These are phyloP conservation scores for Cicer chorassanicum DNA, from an alignment of 306 rosid genomes.

Conservation along the genomic window DNA sequence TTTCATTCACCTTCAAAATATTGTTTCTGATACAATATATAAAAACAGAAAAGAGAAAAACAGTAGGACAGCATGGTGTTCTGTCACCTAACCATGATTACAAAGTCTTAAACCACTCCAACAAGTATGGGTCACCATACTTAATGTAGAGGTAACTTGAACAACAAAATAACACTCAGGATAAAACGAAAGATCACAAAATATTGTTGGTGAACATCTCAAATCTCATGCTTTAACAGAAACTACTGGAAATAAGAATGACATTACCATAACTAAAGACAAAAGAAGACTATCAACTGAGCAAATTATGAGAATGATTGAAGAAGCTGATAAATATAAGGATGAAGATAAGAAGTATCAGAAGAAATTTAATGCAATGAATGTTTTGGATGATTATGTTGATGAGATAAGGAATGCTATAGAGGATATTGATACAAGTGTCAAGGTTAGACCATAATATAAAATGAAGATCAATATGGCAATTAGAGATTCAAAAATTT, in stretches of 20 bases:
- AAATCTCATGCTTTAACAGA: not conserved
- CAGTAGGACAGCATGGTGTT: too few relatives aligned
- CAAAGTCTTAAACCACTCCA: too few relatives aligned
- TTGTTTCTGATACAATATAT: too few relatives aligned
- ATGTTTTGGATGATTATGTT: slow-evolving; percentile 17
- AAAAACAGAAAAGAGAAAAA: too few relatives aligned
- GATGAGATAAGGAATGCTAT: not conserved
- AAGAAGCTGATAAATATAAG: slow-evolving; percentile 54
- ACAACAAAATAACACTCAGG: too few relatives aligned
- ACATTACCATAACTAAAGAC: slow-evolving; percentile 52
- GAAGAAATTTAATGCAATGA: slow-evolving; percentile 44
- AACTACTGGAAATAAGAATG: not conserved
- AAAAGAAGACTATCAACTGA: slow-evolving; percentile 49
- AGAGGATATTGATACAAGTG: slow-evolving; percentile 39
- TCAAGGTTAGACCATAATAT: slow-evolving; percentile 19
- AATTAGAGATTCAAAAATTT: slow-evolving; percentile 34
- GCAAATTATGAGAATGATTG: slow-evolving; percentile 51
- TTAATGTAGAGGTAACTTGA: too few relatives aligned
- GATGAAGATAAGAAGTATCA: slow-evolving; percentile 50
- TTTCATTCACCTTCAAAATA: too few relatives aligned
- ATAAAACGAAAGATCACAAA: too few relatives aligned
- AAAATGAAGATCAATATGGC: slow-evolving; percentile 42
- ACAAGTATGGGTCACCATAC: too few relatives aligned
- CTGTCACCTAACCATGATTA: too few relatives aligned
- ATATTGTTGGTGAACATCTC: too few relatives aligned